These are phyloP conservation scores for Botrytis hyacinthi DNA, from an alignment of 2,329 filamentous ascomycete genomes.

Conservation along the genomic window DNA sequence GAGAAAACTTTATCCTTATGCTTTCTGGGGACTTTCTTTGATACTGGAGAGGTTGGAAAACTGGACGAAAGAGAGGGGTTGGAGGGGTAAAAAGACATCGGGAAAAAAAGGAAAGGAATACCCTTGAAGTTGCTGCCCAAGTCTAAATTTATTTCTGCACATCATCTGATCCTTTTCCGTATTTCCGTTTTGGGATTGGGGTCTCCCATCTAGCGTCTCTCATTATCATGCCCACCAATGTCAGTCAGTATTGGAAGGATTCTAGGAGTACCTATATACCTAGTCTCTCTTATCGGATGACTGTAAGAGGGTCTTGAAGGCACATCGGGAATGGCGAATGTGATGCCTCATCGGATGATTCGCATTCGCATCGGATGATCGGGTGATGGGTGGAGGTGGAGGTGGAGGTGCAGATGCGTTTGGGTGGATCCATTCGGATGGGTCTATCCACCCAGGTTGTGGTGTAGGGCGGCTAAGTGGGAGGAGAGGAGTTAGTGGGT, in stretches of 20 bases:
- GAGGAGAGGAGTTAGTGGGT: not conserved
- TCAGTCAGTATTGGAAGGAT: not conserved
- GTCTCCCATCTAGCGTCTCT: not conserved
- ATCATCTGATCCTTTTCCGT: not conserved
- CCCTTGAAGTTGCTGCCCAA: not conserved
- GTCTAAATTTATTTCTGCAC: constrained; percentile 2
- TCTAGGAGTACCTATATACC: not conserved
- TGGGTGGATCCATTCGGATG: not conserved
- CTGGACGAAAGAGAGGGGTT: not conserved
- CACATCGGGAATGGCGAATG: not conserved
- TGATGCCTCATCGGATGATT: not conserved
- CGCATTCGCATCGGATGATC: constrained; percentile 1
- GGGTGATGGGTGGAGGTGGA: not conserved
- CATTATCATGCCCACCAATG: not conserved
- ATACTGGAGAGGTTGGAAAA: not conserved
- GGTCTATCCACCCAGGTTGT: not conserved
- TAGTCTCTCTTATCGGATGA: not conserved
- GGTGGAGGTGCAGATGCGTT: not conserved
- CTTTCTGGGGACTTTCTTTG: not conserved
- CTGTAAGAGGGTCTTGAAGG: not conserved
- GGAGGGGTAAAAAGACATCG: not conserved
- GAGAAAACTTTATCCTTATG: not conserved
- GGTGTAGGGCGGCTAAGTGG: not conserved
- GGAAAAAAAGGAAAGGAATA: not conserved
- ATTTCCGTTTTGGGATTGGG: not conserved